Conservation (phyloP, 495 filamentous ascomycete species). For the Astrocystis sublimbata region DNA sequence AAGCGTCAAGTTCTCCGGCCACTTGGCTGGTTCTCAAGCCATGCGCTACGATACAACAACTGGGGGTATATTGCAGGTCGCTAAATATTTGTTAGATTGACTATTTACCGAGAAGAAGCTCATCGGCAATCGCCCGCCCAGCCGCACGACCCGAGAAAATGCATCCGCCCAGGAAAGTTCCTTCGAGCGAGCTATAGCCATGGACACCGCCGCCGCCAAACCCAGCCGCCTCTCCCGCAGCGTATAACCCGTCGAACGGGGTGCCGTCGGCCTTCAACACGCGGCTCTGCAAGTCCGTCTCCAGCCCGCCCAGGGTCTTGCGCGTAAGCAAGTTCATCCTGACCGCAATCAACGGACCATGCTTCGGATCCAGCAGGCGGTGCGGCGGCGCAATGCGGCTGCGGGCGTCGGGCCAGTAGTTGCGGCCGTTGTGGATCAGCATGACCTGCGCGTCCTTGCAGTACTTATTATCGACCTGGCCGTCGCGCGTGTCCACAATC, state of each 20-base stretch:
- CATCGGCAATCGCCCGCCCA: slow-evolving; percentile 44
- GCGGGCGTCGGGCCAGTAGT: slow-evolving; percentile 49
- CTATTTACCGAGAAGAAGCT: slow-evolving; percentile 24
- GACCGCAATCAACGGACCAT: slow-evolving; percentile 53
- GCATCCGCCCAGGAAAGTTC: slow-evolving; percentile 51
- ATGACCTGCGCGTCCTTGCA: slow-evolving; percentile 56
- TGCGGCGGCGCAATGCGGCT: slow-evolving; percentile 49
- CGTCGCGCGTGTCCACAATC: slow-evolving; percentile 47
- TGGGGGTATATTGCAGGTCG: too few relatives aligned
- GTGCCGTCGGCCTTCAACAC: slow-evolving; percentile 47
- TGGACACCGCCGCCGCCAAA: slow-evolving; percentile 57
- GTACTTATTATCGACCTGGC: slow-evolving; percentile 48
- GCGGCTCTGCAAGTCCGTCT: slow-evolving; percentile 52
- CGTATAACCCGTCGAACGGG: slow-evolving; percentile 49
- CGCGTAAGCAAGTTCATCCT: slow-evolving; percentile 53
- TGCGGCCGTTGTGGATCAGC: slow-evolving; percentile 50
- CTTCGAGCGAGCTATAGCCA: slow-evolving; percentile 53
- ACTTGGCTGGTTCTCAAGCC: too few relatives aligned
- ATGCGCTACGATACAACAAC: too few relatives aligned
- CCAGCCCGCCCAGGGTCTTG: slow-evolving; percentile 55
- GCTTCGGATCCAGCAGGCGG: slow-evolving; percentile 44
- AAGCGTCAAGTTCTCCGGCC: too few relatives aligned
- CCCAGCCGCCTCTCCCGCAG: slow-evolving; percentile 55
- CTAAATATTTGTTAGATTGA: neutral
- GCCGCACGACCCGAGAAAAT: slow-evolving; percentile 54